Evolutionary conservation across 768 basidiomycete genomes (phyloP).

Genomic region (Auriscalpium orientale): DNA sequence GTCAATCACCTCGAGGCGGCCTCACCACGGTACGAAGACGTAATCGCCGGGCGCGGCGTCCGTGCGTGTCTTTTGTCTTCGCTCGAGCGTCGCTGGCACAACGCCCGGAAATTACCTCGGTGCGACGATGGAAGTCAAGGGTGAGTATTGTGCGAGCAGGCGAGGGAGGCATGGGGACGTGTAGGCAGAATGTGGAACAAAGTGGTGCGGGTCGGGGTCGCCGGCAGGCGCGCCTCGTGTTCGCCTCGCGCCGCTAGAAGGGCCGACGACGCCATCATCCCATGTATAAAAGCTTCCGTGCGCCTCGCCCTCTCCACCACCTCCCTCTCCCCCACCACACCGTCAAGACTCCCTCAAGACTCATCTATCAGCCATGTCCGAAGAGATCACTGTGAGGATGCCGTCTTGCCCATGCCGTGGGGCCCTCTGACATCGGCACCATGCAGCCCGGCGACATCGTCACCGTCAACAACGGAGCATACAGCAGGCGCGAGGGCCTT

Average conservation of each 20-base stretch:
- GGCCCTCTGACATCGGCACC: not conserved
- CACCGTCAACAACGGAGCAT: constrained; percentile 56
- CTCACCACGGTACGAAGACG: too few species aligned
- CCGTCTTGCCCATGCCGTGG: not conserved
- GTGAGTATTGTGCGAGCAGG: too few species aligned
- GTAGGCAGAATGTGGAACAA: not conserved
- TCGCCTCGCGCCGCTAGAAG: not conserved
- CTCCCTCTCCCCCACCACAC: not conserved
- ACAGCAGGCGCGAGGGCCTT: constrained; percentile 68
- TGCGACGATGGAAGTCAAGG: too few species aligned
- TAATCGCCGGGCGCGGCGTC: too few species aligned
- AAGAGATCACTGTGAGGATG: constrained; percentile 17
- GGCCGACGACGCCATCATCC: not conserved
- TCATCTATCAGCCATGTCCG: not conserved
- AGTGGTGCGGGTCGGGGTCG: not conserved
- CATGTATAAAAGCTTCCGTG: not conserved
- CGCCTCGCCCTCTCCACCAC: not conserved
- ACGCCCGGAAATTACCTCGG: too few species aligned
- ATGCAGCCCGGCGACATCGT: constrained; percentile 74
- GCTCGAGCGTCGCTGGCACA: too few species aligned
- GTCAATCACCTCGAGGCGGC: too few species aligned
- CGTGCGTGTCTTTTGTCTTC: too few species aligned
- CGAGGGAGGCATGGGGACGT: too few species aligned
- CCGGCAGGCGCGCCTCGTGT: constrained; percentile 19
- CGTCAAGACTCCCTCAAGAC: not conserved